phyloP scores from a whole-genome alignment of 2,329 filamentous ascomycete genomes.

The Aureobasidium sp. region DNA sequence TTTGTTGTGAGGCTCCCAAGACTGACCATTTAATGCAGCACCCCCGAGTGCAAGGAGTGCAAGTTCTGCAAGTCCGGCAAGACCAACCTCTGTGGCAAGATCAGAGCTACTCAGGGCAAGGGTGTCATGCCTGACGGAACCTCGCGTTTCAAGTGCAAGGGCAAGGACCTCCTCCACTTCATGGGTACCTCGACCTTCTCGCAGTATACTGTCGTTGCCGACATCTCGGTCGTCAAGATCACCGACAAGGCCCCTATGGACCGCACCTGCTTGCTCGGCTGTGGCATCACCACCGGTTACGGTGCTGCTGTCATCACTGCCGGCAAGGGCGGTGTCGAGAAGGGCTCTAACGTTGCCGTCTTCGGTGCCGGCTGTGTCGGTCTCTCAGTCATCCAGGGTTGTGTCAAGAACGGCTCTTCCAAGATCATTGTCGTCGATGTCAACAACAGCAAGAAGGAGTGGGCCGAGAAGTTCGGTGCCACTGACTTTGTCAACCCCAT shows the following conservation, averaged over 20 bases:
- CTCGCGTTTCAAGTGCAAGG: slow-evolving; percentile 86
- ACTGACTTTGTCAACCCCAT: slow-evolving; percentile 97
- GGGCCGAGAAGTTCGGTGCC: slow-evolving; percentile 89
- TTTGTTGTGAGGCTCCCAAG: background rate
- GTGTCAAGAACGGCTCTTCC: slow-evolving; percentile 70
- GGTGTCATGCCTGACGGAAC: slow-evolving; percentile 98
- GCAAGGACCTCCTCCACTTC: slow-evolving; percentile 93
- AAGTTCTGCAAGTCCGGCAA: slow-evolving; percentile 99
- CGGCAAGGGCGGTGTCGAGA: slow-evolving; percentile 59
- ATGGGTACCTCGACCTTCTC: slow-evolving; percentile 99
- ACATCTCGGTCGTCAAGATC: slow-evolving; percentile 95
- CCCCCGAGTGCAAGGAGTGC: slow-evolving; percentile 93
- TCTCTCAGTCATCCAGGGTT: slow-evolving; percentile 89
- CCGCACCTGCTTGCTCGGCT: slow-evolving; percentile 89
- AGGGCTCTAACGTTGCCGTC: slow-evolving; percentile 80
- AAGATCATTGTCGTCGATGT: slow-evolving; percentile 73
- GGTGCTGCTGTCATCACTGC: slow-evolving; percentile 91
- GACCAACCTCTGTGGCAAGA: slow-evolving; percentile 98
- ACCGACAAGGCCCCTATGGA: slow-evolving; percentile 89
- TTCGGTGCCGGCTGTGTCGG: slow-evolving; percentile 97
- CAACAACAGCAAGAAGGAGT: slow-evolving; percentile 84
- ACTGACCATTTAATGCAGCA: slow-evolving; percentile 48
- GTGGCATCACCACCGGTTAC: slow-evolving; percentile 97
- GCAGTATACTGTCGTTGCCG: slow-evolving; percentile 96
- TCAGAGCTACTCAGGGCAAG: slow-evolving; percentile 89